Percentiles rank a stretch among this genome's conserved stretches.
Conservation (phyloP, 176 grass and related monocot genomes). For the Zea luxurians region DNA sequence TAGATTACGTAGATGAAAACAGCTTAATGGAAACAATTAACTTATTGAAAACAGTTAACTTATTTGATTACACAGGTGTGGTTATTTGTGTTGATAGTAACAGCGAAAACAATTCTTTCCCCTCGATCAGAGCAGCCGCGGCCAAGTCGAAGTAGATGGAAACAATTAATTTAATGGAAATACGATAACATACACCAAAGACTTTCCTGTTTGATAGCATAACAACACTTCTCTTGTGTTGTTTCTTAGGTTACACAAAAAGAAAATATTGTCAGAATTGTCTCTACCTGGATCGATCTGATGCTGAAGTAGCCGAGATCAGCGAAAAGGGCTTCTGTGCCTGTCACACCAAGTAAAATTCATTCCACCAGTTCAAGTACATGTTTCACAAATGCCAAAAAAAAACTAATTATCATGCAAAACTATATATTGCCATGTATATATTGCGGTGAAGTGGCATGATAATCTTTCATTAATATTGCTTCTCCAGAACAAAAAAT, state of each 20-base stretch:
- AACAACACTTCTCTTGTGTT: background rate
- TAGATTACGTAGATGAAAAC: background rate
- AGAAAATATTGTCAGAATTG: background rate
- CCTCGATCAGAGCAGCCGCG: background rate
- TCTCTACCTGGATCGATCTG: conserved; percentile 60
- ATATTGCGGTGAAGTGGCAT: background rate
- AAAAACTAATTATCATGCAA: background rate
- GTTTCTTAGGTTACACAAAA: background rate
- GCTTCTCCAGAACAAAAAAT: background rate
- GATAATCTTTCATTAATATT: background rate
- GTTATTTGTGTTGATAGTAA: too few relatives aligned
- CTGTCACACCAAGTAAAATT: conserved; percentile 35
- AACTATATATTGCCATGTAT: background rate
- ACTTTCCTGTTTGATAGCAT: background rate
- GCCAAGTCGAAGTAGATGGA: background rate
- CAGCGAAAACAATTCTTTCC: background rate
- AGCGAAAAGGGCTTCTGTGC: conserved; percentile 78
- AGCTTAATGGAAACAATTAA: too few relatives aligned
- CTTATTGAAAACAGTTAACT: too few relatives aligned
- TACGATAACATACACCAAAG: background rate
- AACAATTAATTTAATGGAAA: background rate
- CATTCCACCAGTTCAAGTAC: background rate
- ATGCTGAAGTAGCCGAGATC: conserved; percentile 72
- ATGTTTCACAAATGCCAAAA: background rate
- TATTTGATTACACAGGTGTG: too few relatives aligned